Conservation (phyloP, 495 filamentous ascomycete species). For the Haplographium delicatum region DNA sequence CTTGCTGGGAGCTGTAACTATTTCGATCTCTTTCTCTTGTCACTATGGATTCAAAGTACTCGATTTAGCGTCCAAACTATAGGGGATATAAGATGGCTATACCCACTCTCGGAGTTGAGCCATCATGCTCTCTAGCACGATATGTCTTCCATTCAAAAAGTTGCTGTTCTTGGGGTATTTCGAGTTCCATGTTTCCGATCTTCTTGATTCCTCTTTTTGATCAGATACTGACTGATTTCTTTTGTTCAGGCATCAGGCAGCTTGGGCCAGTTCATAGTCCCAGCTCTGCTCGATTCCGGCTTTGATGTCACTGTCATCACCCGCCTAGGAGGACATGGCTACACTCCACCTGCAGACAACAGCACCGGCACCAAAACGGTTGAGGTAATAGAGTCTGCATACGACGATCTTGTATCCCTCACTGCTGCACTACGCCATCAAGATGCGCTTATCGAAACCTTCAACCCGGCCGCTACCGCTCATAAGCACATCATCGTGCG, state of each 20-base stretch:
- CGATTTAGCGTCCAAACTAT: neutral
- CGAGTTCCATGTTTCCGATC: neutral
- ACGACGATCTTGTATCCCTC: neutral
- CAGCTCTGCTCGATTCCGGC: neutral
- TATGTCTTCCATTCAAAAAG: constrained; percentile 3
- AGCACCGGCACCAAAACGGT: neutral
- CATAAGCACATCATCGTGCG: neutral
- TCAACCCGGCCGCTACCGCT: neutral
- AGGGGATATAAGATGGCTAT: neutral
- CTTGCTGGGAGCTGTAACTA: too few species aligned
- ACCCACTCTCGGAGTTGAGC: neutral
- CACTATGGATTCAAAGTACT: neutral
- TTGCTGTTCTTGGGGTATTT: neutral
- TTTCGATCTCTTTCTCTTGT: too few species aligned
- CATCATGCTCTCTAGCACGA: neutral
- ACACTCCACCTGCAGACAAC: neutral
- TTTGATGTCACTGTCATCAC: neutral
- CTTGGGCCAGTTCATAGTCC: neutral
- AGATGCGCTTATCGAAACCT: constrained; percentile 1
- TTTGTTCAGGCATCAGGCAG: neutral
- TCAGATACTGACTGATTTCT: neutral
- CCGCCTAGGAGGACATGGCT: neutral
- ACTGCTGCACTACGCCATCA: neutral
- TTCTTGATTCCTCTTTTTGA: neutral
- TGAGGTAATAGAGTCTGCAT: neutral